Evolutionary conservation across 2,329 filamentous ascomycete species (phyloP).

Genomic region (Ophiosphaerella herpotricha): DNA sequence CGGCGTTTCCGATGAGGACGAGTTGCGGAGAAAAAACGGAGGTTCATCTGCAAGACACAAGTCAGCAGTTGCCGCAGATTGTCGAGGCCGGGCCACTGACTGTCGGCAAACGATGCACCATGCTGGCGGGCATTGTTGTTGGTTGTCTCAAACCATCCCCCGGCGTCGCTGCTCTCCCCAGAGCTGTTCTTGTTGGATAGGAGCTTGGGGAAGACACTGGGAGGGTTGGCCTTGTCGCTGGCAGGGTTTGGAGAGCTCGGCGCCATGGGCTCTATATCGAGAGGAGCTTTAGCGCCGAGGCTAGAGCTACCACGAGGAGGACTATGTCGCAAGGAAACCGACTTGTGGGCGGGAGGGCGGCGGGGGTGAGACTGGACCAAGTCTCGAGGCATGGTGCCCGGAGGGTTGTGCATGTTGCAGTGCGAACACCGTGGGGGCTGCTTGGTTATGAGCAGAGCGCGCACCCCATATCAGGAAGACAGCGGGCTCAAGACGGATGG

Average conservation of each 20-base stretch:
- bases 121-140: slow-evolving; percentile 54
- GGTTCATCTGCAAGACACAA: slow-evolving; percentile 43
- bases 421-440: slow-evolving; percentile 1
- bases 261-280: slow-evolving; percentile 14
- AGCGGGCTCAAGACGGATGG: slow-evolving; percentile 1
- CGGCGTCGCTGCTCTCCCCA: slow-evolving; percentile 57
- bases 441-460: slow-evolving; percentile 12
- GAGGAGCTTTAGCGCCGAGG: background rate
- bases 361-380: slow-evolving; percentile 39
- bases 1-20: slow-evolving; percentile 50
- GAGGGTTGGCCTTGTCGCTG: slow-evolving; percentile 46
- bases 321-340: slow-evolving; percentile 53
- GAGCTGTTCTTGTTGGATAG: slow-evolving; percentile 49
- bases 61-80: slow-evolving; percentile 3
- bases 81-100: slow-evolving; percentile 28
- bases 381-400: slow-evolving; percentile 19
- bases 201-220: slow-evolving; percentile 43
- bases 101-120: slow-evolving; percentile 48
- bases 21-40: slow-evolving; percentile 52
- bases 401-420: slow-evolving; percentile 28
- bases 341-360: slow-evolving; percentile 51
- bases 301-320: slow-evolving; percentile 18
- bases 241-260: slow-evolving; percentile 33
- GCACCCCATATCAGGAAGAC: slow-evolving; percentile 17
- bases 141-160: slow-evolving; percentile 57